Base-by-base conservation (phyloP, 2,329 filamentous ascomycete species). In the Fusarium sarcochroum region DNA sequence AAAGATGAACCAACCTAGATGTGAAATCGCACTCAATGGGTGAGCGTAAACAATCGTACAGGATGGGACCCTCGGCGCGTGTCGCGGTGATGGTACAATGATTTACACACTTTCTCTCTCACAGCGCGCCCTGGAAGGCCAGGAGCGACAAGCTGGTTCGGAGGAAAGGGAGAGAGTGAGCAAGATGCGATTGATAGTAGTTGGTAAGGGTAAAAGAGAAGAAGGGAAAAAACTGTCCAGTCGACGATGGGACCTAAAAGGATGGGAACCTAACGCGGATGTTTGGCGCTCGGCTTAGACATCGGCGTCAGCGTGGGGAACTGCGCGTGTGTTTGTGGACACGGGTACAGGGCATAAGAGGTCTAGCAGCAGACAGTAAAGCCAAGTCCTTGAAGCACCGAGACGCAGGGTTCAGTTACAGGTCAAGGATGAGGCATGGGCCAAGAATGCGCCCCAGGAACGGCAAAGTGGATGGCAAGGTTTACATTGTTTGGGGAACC, bases 61-160 rank as follows among this genome's bases (percentile, higher is more conserved):
- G 59, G 18, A 52, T 48, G 15, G 30, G 45, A 54, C 52, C 51
- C 52, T 68, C 67, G 49, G 53, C 40, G 37, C 45, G 63, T 52
- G 58, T 59, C 51, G 50, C 41, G 46, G 15, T 44, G 35, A 45
- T 62, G 11, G 45, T 68, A 56, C 67, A 67, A 45, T 61, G 44
- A 58, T 72, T 40, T 58, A 60, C 58, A 49, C 55, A 40, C 61
- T 53, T 63, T 63, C 70, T 70, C 72, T 74, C 70, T 56, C 72
- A 64, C 72, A 74, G 71, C 72, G 69, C 72, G 68, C 59, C 72
- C 72, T 73, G 70, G 72, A 50, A 41, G 61, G 57, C 72, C 72
- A 75, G 69, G 66, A 72, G 68, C 71, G 70, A 66, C 72, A 73
- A 46, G 65, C 72, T 72, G 71, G 53, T 60, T 50, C 52, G 59